These are phyloP conservation scores for Sporothrix phasma DNA, from an alignment of 2,329 filamentous ascomycete species.

Conservation along the genomic window DNA sequence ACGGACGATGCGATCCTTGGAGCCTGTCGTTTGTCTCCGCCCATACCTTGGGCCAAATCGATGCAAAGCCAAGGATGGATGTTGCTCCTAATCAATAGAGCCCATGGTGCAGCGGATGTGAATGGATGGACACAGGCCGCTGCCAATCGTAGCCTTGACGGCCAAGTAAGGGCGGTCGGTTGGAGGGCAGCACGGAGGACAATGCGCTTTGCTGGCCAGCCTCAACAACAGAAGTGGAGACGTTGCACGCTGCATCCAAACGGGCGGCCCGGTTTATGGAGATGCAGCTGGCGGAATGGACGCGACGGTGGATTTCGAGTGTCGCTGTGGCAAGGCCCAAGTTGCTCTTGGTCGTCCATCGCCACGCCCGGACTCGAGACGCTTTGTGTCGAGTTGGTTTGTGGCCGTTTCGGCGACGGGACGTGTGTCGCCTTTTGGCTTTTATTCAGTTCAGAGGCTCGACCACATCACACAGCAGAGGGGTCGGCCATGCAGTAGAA, in stretches of 20 bases:
- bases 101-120: background rate
- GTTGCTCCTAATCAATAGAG: background rate
- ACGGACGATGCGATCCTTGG: background rate
- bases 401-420: background rate
- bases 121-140: background rate
- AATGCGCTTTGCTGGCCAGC: conserved; percentile 4
- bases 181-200: background rate
- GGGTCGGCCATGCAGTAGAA: background rate
- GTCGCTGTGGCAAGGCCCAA: conserved; percentile 2
- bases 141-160: background rate
- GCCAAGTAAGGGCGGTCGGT: background rate
- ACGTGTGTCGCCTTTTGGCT: background rate
- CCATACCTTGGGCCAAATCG: no score
- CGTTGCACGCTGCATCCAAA: background rate
- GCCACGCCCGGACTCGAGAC: background rate
- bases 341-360: background rate
- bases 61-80: background rate
- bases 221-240: background rate
- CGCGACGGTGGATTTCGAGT: background rate
- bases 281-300: conserved; percentile 6
- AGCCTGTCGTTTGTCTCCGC: background rate
- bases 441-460: background rate
- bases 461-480: conserved; percentile 4
- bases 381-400: background rate
- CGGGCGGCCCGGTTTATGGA: background rate